Conservation (phyloP, 257 asterid genomes). For the Nicotiana obtusifolia region DNA sequence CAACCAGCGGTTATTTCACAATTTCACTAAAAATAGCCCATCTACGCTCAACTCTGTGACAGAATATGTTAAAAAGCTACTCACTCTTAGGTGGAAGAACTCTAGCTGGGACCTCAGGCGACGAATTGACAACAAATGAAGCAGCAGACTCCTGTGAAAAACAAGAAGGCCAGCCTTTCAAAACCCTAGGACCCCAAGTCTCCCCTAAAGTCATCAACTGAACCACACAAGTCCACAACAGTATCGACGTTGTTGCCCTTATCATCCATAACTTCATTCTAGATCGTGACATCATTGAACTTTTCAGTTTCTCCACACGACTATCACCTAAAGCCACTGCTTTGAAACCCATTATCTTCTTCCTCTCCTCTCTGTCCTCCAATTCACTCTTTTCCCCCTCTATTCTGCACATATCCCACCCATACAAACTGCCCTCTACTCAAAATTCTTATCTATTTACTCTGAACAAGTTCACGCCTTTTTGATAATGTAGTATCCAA, state of each 20-base stretch:
- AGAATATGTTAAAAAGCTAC: slow-evolving; percentile 16
- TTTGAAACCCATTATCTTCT: slow-evolving; percentile 57
- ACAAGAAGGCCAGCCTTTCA: slow-evolving; percentile 93
- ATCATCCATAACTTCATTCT: slow-evolving; percentile 92
- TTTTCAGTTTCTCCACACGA: slow-evolving; percentile 66
- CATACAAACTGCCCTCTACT: slow-evolving; percentile 12
- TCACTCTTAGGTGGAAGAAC: slow-evolving; percentile 93
- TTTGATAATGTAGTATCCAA: slow-evolving; percentile 14
- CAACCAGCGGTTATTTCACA: neutral
- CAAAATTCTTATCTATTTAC: neutral
- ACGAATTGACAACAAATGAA: slow-evolving; percentile 52
- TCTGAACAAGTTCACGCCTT: neutral
- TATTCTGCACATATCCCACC: slow-evolving; percentile 54
- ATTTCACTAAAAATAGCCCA: neutral
- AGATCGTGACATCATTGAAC: slow-evolving; percentile 64
- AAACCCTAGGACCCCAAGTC: slow-evolving; percentile 79
- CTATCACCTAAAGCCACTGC: slow-evolving; percentile 48
- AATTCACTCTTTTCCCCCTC: slow-evolving; percentile 33
- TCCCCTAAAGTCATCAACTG: slow-evolving; percentile 86
- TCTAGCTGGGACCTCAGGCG: slow-evolving; percentile 43
- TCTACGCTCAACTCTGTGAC: neutral
- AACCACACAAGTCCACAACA: slow-evolving; percentile 90
- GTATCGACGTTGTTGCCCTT: slow-evolving; percentile 68
- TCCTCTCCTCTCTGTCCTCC: slow-evolving; percentile 30
- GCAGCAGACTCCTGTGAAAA: slow-evolving; percentile 62